Evolutionary conservation across 768 basidiomycete species (phyloP), one percentile per base, ranked within the genome.

Genomic region (Neoboletus magnificus): DNA sequence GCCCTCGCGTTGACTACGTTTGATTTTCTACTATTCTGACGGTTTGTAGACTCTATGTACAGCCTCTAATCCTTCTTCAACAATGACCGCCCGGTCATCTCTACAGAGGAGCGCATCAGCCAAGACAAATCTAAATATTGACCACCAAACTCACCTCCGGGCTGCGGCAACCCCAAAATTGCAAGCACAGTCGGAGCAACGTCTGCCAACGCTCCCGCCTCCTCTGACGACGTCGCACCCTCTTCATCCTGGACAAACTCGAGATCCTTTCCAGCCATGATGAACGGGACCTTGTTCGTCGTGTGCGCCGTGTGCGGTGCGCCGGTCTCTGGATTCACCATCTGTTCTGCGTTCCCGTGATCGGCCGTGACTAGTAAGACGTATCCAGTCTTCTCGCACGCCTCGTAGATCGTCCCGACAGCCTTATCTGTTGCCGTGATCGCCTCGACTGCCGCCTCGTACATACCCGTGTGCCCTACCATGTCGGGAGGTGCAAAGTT

Each of bases 401-500:
- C 93, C 42, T 88, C 79, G 73, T 90, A 91, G 57, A 96, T 82
- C 5, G 87, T 90, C 56, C 86, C 89, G 42, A 97, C 93, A 9
- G 93, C 94, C 58, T 81, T 80, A 72, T 98, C 94, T 1, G 94
- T 97, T n/a, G 85, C 82, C 2, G 82, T 76, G 69, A 97, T 89
- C 6, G 94, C 95, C 59, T 87, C 75, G 35, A 96, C 90, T 1
- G 95, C 94, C 0, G 95, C 94, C 2, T 96, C 92, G 72, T 83
- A 96, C 27, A 87, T 75, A 56, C 94, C 95, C 0, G 94, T 97
- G 73, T 96, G 95, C 35, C 95, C 93, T 50, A 96, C 94, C 94
- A 97, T 96, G 67, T 98, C 94, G 5, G 94, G 94, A 35, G 94
- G 94, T 4, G 94, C 94, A 71, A 96, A 97, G 75, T 96, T 97